Conservation (phyloP, 2,329 filamentous ascomycete genomes). For the Cladosporium sp. region DNA sequence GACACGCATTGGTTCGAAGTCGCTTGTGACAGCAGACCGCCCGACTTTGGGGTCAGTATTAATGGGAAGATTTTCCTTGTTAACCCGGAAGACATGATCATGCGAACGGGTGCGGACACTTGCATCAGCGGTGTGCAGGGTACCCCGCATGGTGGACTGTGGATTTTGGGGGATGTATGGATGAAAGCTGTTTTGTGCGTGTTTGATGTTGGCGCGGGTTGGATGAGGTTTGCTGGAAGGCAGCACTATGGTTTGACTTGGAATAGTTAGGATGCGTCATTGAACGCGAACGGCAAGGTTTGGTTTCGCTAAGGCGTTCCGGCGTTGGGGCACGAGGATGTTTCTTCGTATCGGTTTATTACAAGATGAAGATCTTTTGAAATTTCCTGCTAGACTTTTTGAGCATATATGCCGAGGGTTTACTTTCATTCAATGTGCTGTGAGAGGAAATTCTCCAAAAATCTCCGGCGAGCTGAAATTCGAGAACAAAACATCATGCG, state of each 20-base stretch:
- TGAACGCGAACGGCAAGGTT: not conserved
- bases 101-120: slow-evolving; percentile 15
- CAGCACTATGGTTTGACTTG: slow-evolving; percentile 19
- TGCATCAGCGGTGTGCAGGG: slow-evolving; percentile 34
- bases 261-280: not conserved
- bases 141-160: slow-evolving; percentile 28
- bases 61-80: slow-evolving; percentile 32
- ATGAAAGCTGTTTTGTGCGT: slow-evolving; percentile 48
- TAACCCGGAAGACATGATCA: slow-evolving; percentile 27
- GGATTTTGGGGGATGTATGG: slow-evolving; percentile 45
- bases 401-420: too few relatives aligned
- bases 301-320: too few relatives aligned
- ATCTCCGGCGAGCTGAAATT: too few relatives aligned
- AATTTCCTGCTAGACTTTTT: too few relatives aligned
- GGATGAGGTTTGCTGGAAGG: slow-evolving; percentile 44
- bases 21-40: slow-evolving; percentile 38
- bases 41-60: slow-evolving; percentile 39
- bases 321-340: too few relatives aligned
- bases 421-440: too few relatives aligned
- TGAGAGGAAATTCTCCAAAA: too few relatives aligned
- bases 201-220: slow-evolving; percentile 45
- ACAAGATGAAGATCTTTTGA: too few relatives aligned
- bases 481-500: too few relatives aligned
- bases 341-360: too few relatives aligned
- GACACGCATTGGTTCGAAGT: slow-evolving; percentile 25